Conservation (phyloP, 2,329 filamentous ascomycete species). For the Cladophialophora bantiana region DNA sequence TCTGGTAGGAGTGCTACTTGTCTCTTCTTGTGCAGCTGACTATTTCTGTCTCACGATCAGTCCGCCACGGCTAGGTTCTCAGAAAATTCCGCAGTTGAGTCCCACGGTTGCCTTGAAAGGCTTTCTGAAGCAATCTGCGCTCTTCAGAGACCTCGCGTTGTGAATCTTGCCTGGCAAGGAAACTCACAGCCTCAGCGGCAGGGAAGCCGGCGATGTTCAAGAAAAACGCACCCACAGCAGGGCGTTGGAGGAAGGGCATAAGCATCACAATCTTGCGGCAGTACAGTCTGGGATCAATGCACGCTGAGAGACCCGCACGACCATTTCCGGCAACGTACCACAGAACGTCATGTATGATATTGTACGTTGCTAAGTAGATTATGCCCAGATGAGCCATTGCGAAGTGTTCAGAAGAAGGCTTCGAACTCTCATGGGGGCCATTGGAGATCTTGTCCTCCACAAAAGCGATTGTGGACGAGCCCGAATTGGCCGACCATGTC, state of each 20-base stretch:
- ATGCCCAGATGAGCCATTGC: constrained; percentile 29
- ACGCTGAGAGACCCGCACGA: constrained; percentile 3
- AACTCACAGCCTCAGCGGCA: constrained; percentile 15
- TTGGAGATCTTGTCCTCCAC: constrained; percentile 12
- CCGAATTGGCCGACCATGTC: constrained; percentile 19
- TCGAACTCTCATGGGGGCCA: neutral
- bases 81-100: constrained; percentile 18
- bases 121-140: constrained; percentile 13
- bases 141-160: constrained; percentile 12
- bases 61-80: constrained; percentile 18
- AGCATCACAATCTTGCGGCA: constrained; percentile 14
- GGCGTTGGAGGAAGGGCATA: constrained; percentile 19
- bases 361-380: constrained; percentile 27
- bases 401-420: constrained; percentile 18
- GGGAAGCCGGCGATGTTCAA: constrained; percentile 22
- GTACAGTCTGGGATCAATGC: constrained; percentile 14
- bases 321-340: constrained; percentile 4
- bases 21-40: neutral
- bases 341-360: constrained; percentile 26
- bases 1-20: neutral
- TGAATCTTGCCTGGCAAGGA: constrained; percentile 21
- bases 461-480: constrained; percentile 11
- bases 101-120: constrained; percentile 14
- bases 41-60: neutral
- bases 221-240: constrained; percentile 12